A percentile compares a stretch with the other conserved stretches of the same genome.
These are phyloP conservation scores for Colletotrichum costaricense DNA, from an alignment of 2,329 filamentous ascomycete genomes.

Conservation along the genomic window DNA sequence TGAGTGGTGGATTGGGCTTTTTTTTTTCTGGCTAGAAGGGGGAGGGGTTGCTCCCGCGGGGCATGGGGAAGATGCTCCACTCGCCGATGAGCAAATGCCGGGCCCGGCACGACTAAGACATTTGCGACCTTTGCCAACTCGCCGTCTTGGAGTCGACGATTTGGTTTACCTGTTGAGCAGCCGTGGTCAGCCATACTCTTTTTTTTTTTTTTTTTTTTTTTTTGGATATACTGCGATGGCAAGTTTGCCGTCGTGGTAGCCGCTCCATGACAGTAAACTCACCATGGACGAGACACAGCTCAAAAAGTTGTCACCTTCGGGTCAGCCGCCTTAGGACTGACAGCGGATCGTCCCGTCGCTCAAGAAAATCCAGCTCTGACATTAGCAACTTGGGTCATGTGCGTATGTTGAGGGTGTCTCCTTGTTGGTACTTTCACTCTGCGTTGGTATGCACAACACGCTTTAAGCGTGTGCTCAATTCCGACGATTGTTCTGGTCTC, in stretches of 20 bases:
- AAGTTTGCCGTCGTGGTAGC: not conserved
- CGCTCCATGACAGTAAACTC: not conserved
- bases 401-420: not conserved
- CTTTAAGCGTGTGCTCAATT: not conserved
- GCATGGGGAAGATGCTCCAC: conserved; percentile 17
- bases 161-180: not conserved
- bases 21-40: not conserved
- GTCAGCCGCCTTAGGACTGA: not conserved
- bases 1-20: conserved; percentile 4
- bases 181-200: not conserved
- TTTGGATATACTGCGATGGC: not conserved
- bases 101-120: not conserved
- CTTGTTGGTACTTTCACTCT: not conserved
- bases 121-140: not conserved
- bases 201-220: too few relatives aligned
- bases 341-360: not conserved
- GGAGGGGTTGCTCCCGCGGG: conserved; percentile 3
- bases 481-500: not conserved
- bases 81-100: not conserved
- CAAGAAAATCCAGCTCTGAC: not conserved
- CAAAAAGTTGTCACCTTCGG: too few relatives aligned
- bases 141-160: not conserved
- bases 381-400: not conserved
- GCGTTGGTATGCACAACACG: not conserved
- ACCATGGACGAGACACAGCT: not conserved